Conservation (phyloP, 176 grass and related monocot genomes). For the Stipa capillata region DNA sequence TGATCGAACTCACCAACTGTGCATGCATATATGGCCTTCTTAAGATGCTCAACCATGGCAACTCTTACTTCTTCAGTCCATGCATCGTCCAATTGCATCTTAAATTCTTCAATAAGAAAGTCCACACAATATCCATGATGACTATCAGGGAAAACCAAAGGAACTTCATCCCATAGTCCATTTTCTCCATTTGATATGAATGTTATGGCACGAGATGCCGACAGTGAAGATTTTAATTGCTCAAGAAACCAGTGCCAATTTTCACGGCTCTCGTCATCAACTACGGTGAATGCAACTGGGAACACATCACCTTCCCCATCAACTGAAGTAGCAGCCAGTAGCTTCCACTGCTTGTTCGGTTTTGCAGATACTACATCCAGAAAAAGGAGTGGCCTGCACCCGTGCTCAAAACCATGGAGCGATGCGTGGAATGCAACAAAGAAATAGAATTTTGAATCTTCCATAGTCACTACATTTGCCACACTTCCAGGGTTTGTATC, state of each 20-base stretch:
- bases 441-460: slow-evolving; percentile 74
- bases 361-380: slow-evolving; percentile 64
- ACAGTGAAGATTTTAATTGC: slow-evolving; percentile 62
- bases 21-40: slow-evolving; percentile 62
- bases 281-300: slow-evolving; percentile 75
- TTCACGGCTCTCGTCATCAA: slow-evolving; percentile 51
- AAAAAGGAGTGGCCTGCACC: slow-evolving; percentile 71
- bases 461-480: slow-evolving; percentile 56
- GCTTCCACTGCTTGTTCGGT: slow-evolving; percentile 58
- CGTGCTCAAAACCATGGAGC: slow-evolving; percentile 87
- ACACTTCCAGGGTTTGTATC: slow-evolving; percentile 90
- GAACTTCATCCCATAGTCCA: slow-evolving; percentile 58
- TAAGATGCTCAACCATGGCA: slow-evolving; percentile 67
- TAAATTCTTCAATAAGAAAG: slow-evolving; percentile 70
- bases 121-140: slow-evolving; percentile 59
- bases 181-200: slow-evolving; percentile 79
- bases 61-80: slow-evolving; percentile 73
- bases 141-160: slow-evolving; percentile 53
- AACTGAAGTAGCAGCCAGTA: slow-evolving; percentile 59
- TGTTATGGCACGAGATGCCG: slow-evolving; percentile 35
- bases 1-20: slow-evolving; percentile 74
- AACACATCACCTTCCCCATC: slow-evolving; percentile 65
- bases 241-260: slow-evolving; percentile 84
- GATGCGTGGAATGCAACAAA: slow-evolving; percentile 86
- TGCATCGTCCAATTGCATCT: slow-evolving; percentile 47